Percentiles rank a stretch among this genome's conserved stretches.
Evolutionary conservation across 2,329 filamentous ascomycete genomes (phyloP).

Genomic region (Elsinoe necatrix): DNA sequence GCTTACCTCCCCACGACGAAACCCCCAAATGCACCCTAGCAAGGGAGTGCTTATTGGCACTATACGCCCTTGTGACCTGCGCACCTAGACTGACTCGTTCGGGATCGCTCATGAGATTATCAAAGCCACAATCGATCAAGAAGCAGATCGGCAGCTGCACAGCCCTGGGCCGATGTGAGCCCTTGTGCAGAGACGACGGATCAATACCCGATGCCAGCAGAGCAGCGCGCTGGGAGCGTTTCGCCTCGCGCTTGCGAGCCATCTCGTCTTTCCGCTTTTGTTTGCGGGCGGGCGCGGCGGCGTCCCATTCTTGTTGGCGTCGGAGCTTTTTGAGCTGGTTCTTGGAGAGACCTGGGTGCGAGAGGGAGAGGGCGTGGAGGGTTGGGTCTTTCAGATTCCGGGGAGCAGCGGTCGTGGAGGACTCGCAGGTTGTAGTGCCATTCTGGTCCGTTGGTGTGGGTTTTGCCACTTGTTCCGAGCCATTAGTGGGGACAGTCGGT

Average conservation of each 20-base stretch:
- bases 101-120: slow-evolving; percentile 77
- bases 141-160: slow-evolving; percentile 66
- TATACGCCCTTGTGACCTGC: slow-evolving; percentile 82
- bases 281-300: slow-evolving; percentile 52
- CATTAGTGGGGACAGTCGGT: slow-evolving; percentile 8
- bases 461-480: slow-evolving; percentile 11
- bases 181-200: slow-evolving; percentile 15
- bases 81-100: slow-evolving; percentile 74
- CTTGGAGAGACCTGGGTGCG: slow-evolving; percentile 56
- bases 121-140: slow-evolving; percentile 86
- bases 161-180: slow-evolving; percentile 25
- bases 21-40: slow-evolving; percentile 66
- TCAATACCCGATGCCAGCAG: slow-evolving; percentile 2
- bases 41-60: slow-evolving; percentile 65
- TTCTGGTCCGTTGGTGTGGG: too few species aligned
- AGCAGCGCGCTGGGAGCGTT: slow-evolving; percentile 29
- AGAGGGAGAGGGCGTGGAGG: slow-evolving; percentile 4
- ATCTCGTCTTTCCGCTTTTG: slow-evolving; percentile 50
- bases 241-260: slow-evolving; percentile 45
- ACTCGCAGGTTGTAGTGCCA: too few species aligned
- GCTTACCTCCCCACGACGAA: slow-evolving; percentile 64
- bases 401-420: background rate
- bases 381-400: background rate
- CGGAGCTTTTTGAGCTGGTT: slow-evolving; percentile 74
- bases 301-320: slow-evolving; percentile 67